Conservation (phyloP, 768 basidiomycete genomes). For the Pholiota conissans region DNA sequence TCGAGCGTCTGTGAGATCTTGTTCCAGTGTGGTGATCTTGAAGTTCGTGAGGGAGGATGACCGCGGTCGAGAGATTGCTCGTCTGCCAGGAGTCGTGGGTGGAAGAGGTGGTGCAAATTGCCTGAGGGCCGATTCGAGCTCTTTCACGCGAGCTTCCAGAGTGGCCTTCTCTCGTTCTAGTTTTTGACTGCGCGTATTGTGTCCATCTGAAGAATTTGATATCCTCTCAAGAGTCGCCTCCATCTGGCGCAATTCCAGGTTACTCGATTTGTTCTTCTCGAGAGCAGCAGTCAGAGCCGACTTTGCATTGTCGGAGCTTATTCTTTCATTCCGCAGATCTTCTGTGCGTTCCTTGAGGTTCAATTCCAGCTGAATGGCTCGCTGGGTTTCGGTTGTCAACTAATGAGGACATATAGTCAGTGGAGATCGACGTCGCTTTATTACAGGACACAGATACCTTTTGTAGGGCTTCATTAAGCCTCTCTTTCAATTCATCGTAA, state of each 20-base stretch:
- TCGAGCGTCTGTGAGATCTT: slow-evolving; percentile 51
- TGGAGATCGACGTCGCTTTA: not conserved
- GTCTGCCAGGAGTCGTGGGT: slow-evolving; percentile 28
- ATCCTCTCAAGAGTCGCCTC: slow-evolving; percentile 55
- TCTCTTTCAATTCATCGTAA: slow-evolving; percentile 40
- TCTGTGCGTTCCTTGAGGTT: slow-evolving; percentile 49
- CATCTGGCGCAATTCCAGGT: slow-evolving; percentile 51
- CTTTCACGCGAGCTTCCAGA: slow-evolving; percentile 57
- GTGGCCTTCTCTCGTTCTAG: slow-evolving; percentile 58
- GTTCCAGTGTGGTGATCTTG: slow-evolving; percentile 50
- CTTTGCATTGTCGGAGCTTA: slow-evolving; percentile 52
- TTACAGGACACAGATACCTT: slow-evolving; percentile 33
- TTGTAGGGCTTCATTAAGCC: slow-evolving; percentile 45
- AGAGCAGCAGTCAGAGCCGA: slow-evolving; percentile 46
- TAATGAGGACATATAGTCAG: slow-evolving; percentile 28
- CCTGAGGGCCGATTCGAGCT: slow-evolving; percentile 48
- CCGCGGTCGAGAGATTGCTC: slow-evolving; percentile 42
- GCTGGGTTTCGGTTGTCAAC: slow-evolving; percentile 59
- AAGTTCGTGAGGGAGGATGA: slow-evolving; percentile 62
- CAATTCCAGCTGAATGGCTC: slow-evolving; percentile 53
- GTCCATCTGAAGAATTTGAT: slow-evolving; percentile 51
- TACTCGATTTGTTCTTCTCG: slow-evolving; percentile 51
- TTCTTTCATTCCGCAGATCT: slow-evolving; percentile 56
- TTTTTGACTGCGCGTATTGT: slow-evolving; percentile 40
- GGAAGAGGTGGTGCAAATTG: slow-evolving; percentile 33